phyloP scores from a whole-genome alignment of 2,329 filamentous ascomycete genomes.

The Calycina herbarum region DNA sequence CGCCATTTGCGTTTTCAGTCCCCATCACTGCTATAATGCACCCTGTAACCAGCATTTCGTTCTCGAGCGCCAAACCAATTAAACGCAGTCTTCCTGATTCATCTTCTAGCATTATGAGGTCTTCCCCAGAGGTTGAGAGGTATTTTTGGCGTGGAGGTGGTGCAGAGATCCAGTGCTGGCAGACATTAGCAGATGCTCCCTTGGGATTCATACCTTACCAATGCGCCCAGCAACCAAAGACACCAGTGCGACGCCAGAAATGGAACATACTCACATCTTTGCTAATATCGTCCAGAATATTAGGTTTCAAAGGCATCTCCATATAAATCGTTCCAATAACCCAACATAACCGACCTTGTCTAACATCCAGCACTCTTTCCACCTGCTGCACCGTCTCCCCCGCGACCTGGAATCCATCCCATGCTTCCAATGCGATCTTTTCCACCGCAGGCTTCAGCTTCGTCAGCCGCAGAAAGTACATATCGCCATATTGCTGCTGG shows the following conservation, averaged over 20 bases:
- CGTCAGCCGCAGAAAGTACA: slow-evolving; percentile 91
- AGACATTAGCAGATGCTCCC: background rate
- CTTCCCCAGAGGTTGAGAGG: slow-evolving; percentile 57
- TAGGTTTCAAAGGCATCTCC: slow-evolving; percentile 95
- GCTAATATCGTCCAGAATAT: slow-evolving; percentile 90
- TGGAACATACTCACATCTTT: slow-evolving; percentile 67
- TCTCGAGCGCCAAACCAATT: slow-evolving; percentile 67
- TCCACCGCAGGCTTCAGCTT: slow-evolving; percentile 85
- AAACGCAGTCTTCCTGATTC: slow-evolving; percentile 87
- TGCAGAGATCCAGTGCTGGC: slow-evolving; percentile 82
- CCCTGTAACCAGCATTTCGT: slow-evolving; percentile 80
- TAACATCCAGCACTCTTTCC: slow-evolving; percentile 89
- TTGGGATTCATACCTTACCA: background rate
- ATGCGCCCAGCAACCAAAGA: background rate
- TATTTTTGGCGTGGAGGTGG: slow-evolving; percentile 79
- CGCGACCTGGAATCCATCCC: slow-evolving; percentile 75
- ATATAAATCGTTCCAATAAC: slow-evolving; percentile 93
- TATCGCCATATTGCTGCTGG: slow-evolving; percentile 93
- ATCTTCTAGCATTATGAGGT: slow-evolving; percentile 86
- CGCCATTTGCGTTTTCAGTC: slow-evolving; percentile 87
- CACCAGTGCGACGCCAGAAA: background rate
- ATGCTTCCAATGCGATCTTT: slow-evolving; percentile 69
- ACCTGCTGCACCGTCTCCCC: slow-evolving; percentile 74
- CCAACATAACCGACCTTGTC: slow-evolving; percentile 95
- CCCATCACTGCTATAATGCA: slow-evolving; percentile 94